These are phyloP conservation scores for Cyclostephanos tholiformis DNA, from an alignment of 108 stramenopile genomes.

Conservation along the genomic window DNA sequence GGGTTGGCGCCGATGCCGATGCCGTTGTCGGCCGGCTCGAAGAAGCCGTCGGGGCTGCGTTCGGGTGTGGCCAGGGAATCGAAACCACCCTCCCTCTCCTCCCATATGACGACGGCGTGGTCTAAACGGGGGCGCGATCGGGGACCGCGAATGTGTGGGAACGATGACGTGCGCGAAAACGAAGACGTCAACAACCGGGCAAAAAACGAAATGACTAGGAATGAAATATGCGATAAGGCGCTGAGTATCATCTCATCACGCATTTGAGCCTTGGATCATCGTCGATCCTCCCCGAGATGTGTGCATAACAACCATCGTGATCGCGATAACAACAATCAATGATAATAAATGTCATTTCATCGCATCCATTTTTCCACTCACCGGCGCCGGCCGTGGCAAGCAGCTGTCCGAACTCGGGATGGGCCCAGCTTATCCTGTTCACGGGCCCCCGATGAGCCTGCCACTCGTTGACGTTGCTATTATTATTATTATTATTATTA, in stretches of 20 bases:
- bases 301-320: neutral
- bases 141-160: neutral
- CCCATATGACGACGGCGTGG: slow-evolving; percentile 89
- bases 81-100: slow-evolving; percentile 70
- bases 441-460: slow-evolving; percentile 86
- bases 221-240: too few species aligned
- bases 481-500: slow-evolving; percentile 16
- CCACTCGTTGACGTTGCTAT: slow-evolving; percentile 56
- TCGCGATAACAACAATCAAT: neutral
- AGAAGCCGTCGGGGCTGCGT: slow-evolving; percentile 36
- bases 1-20: slow-evolving; percentile 2
- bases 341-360: neutral
- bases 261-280: too few species aligned
- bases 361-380: too few species aligned
- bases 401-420: slow-evolving; percentile 95
- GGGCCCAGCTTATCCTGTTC: slow-evolving; percentile 87
- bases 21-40: slow-evolving; percentile 25
- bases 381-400: slow-evolving; percentile 89
- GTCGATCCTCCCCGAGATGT: too few species aligned
- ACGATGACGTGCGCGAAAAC: neutral
- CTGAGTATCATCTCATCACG: too few species aligned
- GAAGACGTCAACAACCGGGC: neutral
- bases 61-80: slow-evolving; percentile 41
- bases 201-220: neutral
- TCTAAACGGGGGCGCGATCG: slow-evolving; percentile 39